Percentiles rank a stretch among this genome's conserved stretches.
phyloP scores from a whole-genome alignment of 2,329 filamentous ascomycete species.

The Arachnomyces sp. region DNA sequence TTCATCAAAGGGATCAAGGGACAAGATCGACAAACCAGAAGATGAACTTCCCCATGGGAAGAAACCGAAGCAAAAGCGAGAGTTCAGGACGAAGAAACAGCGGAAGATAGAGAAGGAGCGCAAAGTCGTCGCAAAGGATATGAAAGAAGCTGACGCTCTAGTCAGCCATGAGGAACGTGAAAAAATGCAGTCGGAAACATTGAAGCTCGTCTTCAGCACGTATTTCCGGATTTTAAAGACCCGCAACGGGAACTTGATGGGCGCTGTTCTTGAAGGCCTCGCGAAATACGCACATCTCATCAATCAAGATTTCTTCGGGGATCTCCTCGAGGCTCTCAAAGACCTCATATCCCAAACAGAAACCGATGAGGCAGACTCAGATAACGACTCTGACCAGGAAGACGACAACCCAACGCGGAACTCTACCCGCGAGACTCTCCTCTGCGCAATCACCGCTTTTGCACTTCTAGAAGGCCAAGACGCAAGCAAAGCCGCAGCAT shows the following conservation, averaged over 20 bases:
- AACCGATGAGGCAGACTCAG: slow-evolving; percentile 32
- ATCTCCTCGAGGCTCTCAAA: slow-evolving; percentile 86
- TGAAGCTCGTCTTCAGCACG: slow-evolving; percentile 89
- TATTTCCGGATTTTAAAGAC: slow-evolving; percentile 93
- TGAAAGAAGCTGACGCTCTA: slow-evolving; percentile 82
- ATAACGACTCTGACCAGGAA: slow-evolving; percentile 40
- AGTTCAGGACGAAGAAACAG: slow-evolving; percentile 81
- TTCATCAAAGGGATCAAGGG: slow-evolving; percentile 69
- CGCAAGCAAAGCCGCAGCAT: slow-evolving; percentile 69
- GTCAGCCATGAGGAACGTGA: slow-evolving; percentile 90
- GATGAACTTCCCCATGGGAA: slow-evolving; percentile 42
- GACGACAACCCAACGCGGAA: slow-evolving; percentile 52
- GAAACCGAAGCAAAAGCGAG: slow-evolving; percentile 64
- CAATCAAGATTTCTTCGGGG: slow-evolving; percentile 98
- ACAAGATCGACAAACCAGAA: slow-evolving; percentile 58
- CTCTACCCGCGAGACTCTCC: slow-evolving; percentile 73
- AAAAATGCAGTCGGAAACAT: slow-evolving; percentile 85
- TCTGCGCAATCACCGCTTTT: slow-evolving; percentile 93
- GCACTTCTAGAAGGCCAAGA: slow-evolving; percentile 94
- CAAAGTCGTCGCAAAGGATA: slow-evolving; percentile 82
- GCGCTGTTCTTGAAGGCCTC: slow-evolving; percentile 89
- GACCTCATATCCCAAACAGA: slow-evolving; percentile 77
- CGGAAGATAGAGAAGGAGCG: slow-evolving; percentile 78
- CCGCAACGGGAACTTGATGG: slow-evolving; percentile 76
- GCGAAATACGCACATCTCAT: slow-evolving; percentile 93